Conservation (phyloP, 345 rosid species). For the Excoecaria cochinchinensis region DNA sequence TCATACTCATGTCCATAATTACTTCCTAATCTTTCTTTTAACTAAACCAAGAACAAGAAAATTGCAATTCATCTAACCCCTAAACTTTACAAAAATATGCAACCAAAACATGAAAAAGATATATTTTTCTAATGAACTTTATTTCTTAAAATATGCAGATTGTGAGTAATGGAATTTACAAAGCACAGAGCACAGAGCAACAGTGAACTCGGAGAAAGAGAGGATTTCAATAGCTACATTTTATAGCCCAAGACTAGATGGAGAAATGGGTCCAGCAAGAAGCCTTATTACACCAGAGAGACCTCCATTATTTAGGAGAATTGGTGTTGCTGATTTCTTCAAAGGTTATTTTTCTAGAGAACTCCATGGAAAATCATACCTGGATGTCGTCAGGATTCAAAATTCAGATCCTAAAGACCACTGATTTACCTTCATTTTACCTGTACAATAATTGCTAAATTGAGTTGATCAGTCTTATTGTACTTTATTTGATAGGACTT, state of each 20-base stretch:
- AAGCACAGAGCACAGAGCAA: slow-evolving; percentile 25
- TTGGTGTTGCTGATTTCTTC: slow-evolving; percentile 2
- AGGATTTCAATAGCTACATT: slow-evolving; percentile 29
- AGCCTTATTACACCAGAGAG: slow-evolving; percentile 11
- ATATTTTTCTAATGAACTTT: no score
- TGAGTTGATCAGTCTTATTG: no score
- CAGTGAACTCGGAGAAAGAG: slow-evolving; percentile 15
- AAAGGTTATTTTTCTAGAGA: neutral
- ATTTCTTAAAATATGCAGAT: slow-evolving; percentile 8
- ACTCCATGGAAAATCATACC: slow-evolving; percentile 17
- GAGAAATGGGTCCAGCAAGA: slow-evolving; percentile 21
- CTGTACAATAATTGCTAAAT: no score
- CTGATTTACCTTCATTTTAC: no score
- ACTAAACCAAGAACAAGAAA: no score
- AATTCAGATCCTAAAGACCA: neutral
- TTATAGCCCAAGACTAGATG: slow-evolving; percentile 10
- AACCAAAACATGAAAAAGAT: no score
- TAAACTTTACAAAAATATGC: no score
- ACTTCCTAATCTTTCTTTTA: no score
- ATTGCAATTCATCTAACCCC: no score
- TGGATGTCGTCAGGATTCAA: slow-evolving; percentile 19
- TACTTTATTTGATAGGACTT: no score
- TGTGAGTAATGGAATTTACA: slow-evolving; percentile 24
- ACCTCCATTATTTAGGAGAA: slow-evolving; percentile 16
- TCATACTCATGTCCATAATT: neutral